Evolutionary conservation across 495 filamentous ascomycete species (phyloP), one percentile per base, ranked within the genome.

Genomic region (Articulospora tetracladia): DNA sequence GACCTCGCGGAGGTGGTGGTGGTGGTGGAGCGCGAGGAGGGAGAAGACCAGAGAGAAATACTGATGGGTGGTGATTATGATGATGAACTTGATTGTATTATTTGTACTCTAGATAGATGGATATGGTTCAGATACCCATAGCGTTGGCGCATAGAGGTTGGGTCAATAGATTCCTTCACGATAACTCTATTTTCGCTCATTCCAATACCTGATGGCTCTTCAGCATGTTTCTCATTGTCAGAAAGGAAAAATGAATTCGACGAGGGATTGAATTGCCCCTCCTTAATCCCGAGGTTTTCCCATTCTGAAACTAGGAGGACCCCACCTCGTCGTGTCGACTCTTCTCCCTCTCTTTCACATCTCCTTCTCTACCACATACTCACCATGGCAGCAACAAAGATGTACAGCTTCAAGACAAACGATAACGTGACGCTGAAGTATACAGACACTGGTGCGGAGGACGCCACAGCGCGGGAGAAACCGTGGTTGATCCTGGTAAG

Each of bases 251-350:
- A n/a, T n/a, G n/a, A n/a, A n/a, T n/a, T n/a, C n/a, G n/a, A n/a
- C n/a, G n/a, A 81, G 82, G 7, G 66, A 73, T 24, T 65, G 76
- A 27, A 82, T 77, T 62, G 39, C 39, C 11, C 17, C 39, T 44
- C 17, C 7, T 19, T 3, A 3, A 25, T 3, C 19, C 53, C 53
- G 53, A 46, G 27, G 53, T 56, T 56, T 56, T 26, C 22, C 53
- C 53, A 22, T 41, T 46, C 24, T 28, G 53, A 56, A 56, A 44
- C 53, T 27, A 46, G 39, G 25, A 32, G 27, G 17, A 30, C 24
- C 32, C 17, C 32, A 25, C 27, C 10, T 34, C n/a, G 12, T 28
- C 22, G 1, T 20, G 19, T 56, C n/a, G 25, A 44, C 53, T 26
- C 24, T n/a, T 19, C 55, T 22, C 20, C 17, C 39, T 24, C 24